Evolutionary conservation across 139 green algal genomes (phyloP), one percentile per base, ranked within the genome.

Genomic region (Chlamydomonas sp.): DNA sequence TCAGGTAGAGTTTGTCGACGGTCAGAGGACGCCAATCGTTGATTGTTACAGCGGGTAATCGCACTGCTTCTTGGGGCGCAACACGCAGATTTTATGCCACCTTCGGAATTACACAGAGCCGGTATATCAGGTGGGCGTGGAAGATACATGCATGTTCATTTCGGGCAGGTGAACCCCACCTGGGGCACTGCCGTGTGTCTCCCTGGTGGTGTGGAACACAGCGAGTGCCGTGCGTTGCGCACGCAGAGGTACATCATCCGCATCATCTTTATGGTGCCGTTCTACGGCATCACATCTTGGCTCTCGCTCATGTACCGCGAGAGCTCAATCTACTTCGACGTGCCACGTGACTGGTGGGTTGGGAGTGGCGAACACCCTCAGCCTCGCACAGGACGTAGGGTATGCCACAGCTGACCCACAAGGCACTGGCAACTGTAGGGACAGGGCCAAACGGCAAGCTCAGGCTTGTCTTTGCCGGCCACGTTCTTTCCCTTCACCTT

Each of bases 241-340:
- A 0, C 84, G 73, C 96, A 99, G 96, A 91, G 98, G 20, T 99
- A 98, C 93, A 99, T 99, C 86, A 96, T 99, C 72, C 94, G 98
- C 59, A 98, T 99, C 83, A 97, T 99, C 18, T 99, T 99, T 88
- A 97, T 99, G 87, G 97, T 99, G 8, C 97, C 97, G 3, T 94
- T 99, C 49, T 99, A 99, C 88, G 91, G 95, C 8, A 80, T 97
- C 2, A 93, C 90, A 61, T 99, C 96, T 5, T 98, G 96, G 67
- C 88, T 95, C 0, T 97, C 97, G 5, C 93, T 99, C 5, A 72
- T 96, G 1, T 92, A 95, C 60, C 85, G 86, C 1, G 71, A 96
- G 15, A 75, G 92, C 0, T 93, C 96, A n/a, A 96, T 99, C 16
- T 99, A 97, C 72, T 97, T 98, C 86, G 95, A 97, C 79, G 97